Conservation (phyloP, 1,139 yeast species). For the Tardiomyces digboiensis region DNA sequence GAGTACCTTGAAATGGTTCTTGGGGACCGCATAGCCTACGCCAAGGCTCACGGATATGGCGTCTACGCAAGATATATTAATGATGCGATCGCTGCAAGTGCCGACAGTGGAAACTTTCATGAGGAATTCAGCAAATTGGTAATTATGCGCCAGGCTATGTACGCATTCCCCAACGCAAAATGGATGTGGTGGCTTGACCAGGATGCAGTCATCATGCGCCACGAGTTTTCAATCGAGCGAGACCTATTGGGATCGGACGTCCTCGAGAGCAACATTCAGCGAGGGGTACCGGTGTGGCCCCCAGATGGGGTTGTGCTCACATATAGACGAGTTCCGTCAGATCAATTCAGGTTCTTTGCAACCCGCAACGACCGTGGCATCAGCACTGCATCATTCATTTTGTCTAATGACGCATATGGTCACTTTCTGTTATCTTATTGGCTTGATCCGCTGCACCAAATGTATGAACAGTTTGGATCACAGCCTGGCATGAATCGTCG, state of each 20-base stretch:
- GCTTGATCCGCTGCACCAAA: conserved; percentile 56
- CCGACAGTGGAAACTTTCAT: conserved; percentile 5
- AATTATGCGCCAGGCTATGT: conserved; percentile 72
- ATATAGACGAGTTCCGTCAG: conserved; percentile 49
- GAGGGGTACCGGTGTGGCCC: conserved; percentile 45
- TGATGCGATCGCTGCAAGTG: conserved; percentile 42
- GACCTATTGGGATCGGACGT: conserved; percentile 43
- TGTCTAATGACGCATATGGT: conserved; percentile 54
- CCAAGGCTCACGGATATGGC: conserved; percentile 66
- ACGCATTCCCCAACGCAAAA: conserved; percentile 75
- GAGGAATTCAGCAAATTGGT: conserved; percentile 7
- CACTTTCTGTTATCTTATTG: conserved; percentile 60
- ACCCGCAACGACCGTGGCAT: conserved; percentile 57
- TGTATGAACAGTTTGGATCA: conserved; percentile 53
- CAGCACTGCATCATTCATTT: conserved; percentile 58
- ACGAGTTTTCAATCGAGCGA: conserved; percentile 39
- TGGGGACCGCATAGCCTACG: conserved; percentile 77
- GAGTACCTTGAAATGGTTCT: conserved; percentile 54
- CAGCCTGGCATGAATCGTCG: conserved; percentile 39
- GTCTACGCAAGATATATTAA: conserved; percentile 74
- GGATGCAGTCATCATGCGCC: conserved; percentile 60
- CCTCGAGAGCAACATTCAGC: conserved; percentile 48
- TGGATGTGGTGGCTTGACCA: conserved; percentile 85
- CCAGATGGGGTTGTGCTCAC: conserved; percentile 60
- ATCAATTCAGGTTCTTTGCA: conserved; percentile 45